A percentile compares a stretch with the other conserved stretches of the same genome.
Conservation (phyloP, 2,329 filamentous ascomycete genomes). For the Colletotrichum noveboracense region DNA sequence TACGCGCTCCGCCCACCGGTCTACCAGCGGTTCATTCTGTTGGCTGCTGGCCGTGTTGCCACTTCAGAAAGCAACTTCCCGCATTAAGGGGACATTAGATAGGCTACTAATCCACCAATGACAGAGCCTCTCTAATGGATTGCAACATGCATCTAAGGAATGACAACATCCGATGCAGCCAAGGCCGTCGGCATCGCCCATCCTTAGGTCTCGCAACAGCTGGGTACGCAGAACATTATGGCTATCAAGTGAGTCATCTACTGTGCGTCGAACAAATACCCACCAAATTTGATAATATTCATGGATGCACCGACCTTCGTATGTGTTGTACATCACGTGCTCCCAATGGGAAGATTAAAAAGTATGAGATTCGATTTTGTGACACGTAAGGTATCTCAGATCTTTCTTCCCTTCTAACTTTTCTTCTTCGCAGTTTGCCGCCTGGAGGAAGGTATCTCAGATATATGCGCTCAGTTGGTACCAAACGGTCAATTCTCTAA, state of each 20-base stretch:
- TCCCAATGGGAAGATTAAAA: background rate
- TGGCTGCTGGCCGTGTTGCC: background rate
- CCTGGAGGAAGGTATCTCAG: no score
- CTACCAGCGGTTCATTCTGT: background rate
- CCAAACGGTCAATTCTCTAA: no score
- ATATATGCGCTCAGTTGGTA: no score
- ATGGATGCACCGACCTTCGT: background rate
- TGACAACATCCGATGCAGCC: background rate
- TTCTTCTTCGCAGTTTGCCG: no score
- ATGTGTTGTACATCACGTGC: background rate
- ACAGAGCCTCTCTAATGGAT: background rate
- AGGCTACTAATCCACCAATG: background rate
- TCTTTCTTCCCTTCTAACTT: no score
- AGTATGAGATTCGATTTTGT: background rate
- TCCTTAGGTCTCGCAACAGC: background rate
- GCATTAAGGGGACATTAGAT: background rate
- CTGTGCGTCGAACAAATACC: background rate
- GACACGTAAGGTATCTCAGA: background rate
- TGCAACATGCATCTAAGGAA: background rate
- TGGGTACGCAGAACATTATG: background rate
- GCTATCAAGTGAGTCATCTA: background rate
- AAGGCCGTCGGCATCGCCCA: background rate
- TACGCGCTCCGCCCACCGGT: background rate
- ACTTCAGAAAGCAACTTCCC: background rate
- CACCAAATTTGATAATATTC: background rate